phyloP scores from a whole-genome alignment of 164 flowering plant genomes.

The Pachysandra terminalis region DNA sequence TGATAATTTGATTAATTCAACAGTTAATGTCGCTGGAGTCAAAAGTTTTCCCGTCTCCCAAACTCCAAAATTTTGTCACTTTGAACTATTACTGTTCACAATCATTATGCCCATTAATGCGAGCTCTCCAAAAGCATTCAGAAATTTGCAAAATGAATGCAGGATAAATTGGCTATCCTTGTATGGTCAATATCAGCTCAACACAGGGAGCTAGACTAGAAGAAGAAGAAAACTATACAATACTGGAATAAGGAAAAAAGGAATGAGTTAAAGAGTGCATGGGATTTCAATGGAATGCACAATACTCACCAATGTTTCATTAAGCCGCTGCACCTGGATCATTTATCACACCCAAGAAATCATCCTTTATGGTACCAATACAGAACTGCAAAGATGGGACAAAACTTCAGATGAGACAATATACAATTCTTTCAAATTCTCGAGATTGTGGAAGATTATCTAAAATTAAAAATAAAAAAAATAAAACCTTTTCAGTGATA shows the following conservation, averaged over 20 bases:
- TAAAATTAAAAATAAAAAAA: no score
- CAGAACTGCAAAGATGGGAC: constrained; percentile 53
- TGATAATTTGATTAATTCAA: no score
- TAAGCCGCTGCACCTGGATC: constrained; percentile 55
- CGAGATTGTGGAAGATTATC: no score
- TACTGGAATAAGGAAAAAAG: no score
- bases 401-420: background rate
- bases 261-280: background rate
- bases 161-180: background rate
- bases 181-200: background rate
- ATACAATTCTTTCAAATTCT: background rate
- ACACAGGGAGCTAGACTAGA: no score
- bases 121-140: no score
- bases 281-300: background rate
- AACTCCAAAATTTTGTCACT: no score
- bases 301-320: constrained; percentile 2
- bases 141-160: background rate
- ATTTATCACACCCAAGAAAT: constrained; percentile 83
- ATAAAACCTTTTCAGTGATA: background rate
- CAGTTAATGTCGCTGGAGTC: no score
- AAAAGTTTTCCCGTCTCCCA: no score
- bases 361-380: constrained; percentile 85
- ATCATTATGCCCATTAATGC: no score
- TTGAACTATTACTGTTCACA: background rate
- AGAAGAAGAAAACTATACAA: no score